These are phyloP conservation scores for Tilletia walkeri DNA, from an alignment of 1,284 basidiomycete species.

Conservation along the genomic window DNA sequence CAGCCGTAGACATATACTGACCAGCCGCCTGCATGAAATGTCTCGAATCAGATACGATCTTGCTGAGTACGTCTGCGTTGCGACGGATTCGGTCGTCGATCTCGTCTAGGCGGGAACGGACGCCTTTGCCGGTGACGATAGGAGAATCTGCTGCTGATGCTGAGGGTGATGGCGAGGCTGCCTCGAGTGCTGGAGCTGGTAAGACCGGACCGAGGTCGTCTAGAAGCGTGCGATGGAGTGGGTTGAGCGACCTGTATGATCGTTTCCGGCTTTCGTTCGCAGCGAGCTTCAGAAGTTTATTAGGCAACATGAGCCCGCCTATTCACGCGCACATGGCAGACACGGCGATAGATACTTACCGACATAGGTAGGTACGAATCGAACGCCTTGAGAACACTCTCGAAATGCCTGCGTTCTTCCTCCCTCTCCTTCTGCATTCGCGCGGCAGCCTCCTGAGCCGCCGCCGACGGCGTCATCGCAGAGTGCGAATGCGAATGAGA, in stretches of 20 bases:
- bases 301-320: no score
- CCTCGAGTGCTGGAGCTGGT: slow-evolving; percentile 30
- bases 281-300: slow-evolving; percentile 25
- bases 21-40: slow-evolving; percentile 40
- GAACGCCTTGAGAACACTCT: slow-evolving; percentile 45
- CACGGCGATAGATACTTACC: neutral
- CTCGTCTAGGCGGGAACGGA: slow-evolving; percentile 44
- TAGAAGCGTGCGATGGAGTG: slow-evolving; percentile 44
- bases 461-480: no score
- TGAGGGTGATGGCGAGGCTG: neutral
- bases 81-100: slow-evolving; percentile 54
- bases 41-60: slow-evolving; percentile 44
- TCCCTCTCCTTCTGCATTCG: neutral
- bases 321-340: no score
- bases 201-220: slow-evolving; percentile 29
- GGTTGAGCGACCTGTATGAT: slow-evolving; percentile 41
- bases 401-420: slow-evolving; percentile 45
- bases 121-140: slow-evolving; percentile 25
- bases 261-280: slow-evolving; percentile 43
- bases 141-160: no score
- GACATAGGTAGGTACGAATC: slow-evolving; percentile 50
- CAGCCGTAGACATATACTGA: slow-evolving; percentile 6
- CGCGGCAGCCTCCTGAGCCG: no score
- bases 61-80: slow-evolving; percentile 45
- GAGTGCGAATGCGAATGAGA: no score